Conservation (phyloP, 805 yeast genomes). For the Starmerella bacillaris region DNA sequence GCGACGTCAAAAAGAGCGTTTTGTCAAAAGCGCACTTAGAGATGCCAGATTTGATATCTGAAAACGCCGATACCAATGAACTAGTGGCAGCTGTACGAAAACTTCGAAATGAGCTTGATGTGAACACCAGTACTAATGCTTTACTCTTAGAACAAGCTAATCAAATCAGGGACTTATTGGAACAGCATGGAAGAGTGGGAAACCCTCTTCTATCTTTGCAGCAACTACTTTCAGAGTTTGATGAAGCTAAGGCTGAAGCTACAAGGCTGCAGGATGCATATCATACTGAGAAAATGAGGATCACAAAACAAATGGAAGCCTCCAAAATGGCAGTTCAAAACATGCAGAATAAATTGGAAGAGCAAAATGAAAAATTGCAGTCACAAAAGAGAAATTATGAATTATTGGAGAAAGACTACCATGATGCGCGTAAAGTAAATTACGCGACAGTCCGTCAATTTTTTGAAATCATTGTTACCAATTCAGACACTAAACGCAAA, state of each 20-base stretch:
- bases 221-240: too few relatives aligned
- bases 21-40: constrained; percentile 3
- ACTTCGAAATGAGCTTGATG: background rate
- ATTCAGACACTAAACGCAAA: constrained; percentile 1
- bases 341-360: background rate
- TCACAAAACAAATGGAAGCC: background rate
- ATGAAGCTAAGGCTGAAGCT: background rate
- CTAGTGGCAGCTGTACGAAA: constrained; percentile 2
- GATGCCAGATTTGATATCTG: constrained; percentile 5
- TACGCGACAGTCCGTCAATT: background rate
- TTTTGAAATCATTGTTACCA: background rate
- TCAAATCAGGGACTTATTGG: background rate
- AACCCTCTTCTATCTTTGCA: too few relatives aligned
- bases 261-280: background rate
- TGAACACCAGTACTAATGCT: too few relatives aligned
- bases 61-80: constrained; percentile 1
- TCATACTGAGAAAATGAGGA: background rate
- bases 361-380: background rate
- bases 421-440: background rate
- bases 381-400: background rate
- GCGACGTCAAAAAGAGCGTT: background rate
- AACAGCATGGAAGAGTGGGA: background rate
- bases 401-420: background rate
- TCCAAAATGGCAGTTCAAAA: background rate
- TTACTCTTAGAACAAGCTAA: background rate